Base-by-base conservation (phyloP, 2,329 filamentous ascomycete genomes). In the Sclerotinia trifoliorum region DNA sequence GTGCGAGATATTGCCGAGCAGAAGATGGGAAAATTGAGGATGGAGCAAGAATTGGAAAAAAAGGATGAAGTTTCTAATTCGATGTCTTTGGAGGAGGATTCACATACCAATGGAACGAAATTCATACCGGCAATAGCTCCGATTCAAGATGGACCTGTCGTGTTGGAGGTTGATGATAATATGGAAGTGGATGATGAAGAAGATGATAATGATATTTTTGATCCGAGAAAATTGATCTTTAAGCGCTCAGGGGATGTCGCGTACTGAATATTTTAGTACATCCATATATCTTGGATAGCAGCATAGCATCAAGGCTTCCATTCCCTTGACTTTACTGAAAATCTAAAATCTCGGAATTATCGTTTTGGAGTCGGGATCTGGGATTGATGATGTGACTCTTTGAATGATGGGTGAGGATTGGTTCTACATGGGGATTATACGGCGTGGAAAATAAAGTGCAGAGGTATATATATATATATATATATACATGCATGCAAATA, bases 1-100 rank as follows among this genome's bases (percentile, higher is more conserved):
- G 87, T 93, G 1, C 82, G 88, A 63, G 84, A 85, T 44, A 80
- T 49, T 8, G 74, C 75, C 0, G 70, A 71, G 51, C 75, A 73
- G 66, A 74, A 77, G 56, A 64, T 75, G 6, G 74, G 73, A 48
- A 70, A 44, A 35, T 49, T 74, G 32, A 71, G 71, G 48, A 69
- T 46, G n/a, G 72, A 74, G 55, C 70, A 72, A 67, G 66, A 61
- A 10, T 46, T 62, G 39, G 58, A 58, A 13, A 64, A 68, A 19
- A 48, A 29, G 55, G 71, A 39, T 70, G 65, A 58, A 39, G 42
- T 11, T 69, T 69, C 48, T 5, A 24, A 67, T 24, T 49, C 67
- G 21, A 26, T 72, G 42, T 54, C 71, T 15, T 70, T 65, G 13
- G 52, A 64, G 15, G 52, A 64, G n/a, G 29, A 35, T 10, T 11